phyloP scores from a whole-genome alignment of 306 rosid species.

The Fragaria nilgerrensis region DNA sequence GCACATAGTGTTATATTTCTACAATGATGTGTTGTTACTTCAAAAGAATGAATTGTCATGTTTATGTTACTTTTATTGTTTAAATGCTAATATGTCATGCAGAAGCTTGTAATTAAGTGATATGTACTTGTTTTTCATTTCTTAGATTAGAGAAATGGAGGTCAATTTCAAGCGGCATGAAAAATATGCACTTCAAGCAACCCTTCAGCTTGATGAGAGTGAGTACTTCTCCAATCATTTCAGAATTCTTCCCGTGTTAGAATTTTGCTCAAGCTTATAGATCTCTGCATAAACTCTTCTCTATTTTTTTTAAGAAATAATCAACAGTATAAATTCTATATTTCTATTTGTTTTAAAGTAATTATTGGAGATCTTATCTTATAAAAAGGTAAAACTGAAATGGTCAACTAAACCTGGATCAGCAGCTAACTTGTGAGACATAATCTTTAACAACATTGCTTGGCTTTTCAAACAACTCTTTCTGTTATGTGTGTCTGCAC shows the following conservation, averaged over 20 bases:
- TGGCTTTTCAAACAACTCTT: not conserved
- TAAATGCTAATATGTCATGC: not conserved
- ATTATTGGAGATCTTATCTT: not conserved
- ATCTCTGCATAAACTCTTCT: not conserved
- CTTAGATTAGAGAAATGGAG: constrained; percentile 78
- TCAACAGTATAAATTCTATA: not conserved
- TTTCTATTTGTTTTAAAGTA: not conserved
- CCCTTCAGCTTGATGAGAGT: constrained; percentile 53
- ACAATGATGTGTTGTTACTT: not conserved
- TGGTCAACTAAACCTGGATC: not conserved
- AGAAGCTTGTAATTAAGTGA: not conserved
- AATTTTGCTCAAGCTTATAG: not conserved
- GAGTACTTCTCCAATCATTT: constrained; percentile 32
- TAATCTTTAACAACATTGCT: not conserved
- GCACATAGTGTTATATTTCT: not conserved
- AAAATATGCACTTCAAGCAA: constrained; percentile 64
- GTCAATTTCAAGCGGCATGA: constrained; percentile 70
- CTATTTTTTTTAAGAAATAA: not conserved
- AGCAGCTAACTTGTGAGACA: not conserved
- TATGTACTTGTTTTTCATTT: constrained; percentile 27
- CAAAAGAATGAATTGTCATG: not conserved
- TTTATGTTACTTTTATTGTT: not conserved
- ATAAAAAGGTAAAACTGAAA: not conserved
- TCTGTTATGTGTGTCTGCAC: no score
- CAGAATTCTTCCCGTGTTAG: not conserved